Base-by-base conservation (phyloP, 148 eudicot species). In the Persicaria tinctoria region DNA sequence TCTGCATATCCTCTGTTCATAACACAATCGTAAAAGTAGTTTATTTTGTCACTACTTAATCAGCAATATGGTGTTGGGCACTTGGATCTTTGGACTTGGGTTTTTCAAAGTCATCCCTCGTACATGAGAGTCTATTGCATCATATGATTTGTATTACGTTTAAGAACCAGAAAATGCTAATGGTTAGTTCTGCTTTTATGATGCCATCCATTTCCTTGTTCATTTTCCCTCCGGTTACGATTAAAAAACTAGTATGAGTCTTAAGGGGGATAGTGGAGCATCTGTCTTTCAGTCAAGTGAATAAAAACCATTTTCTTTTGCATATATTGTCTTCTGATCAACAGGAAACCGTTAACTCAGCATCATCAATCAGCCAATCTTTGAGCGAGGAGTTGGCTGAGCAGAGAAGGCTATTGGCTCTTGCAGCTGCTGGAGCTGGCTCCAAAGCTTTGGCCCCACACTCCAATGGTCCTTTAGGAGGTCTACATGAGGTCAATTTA, bases 291-390 rank as follows among this genome's bases (percentile, higher is more conserved):
- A 3, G 41, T 8, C 27, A 20, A 60, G 41, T 38, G 68, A 41
- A 44, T 66, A 41, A 13, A 13, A 1, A 0, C 44, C 13, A 41
- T 66, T 66, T 14, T 66, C 18, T 66, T 66, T 66, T 66, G 44
- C 48, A 38, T 41, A 12, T 66, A 6, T 41, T 14, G 12, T 41
- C n/a, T 66, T 66, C 5, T 38, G 46, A 6, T 41, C 5, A 44
- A 73, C 84, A 96, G 99, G 99, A 92, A 68, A 85, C 93, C 46
- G 82, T 96, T 50, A 89, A 80, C 84, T 89, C 97, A 51, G 97
- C 93, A 70, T 86, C 97, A 56, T 88, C 99, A 14, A 60, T 96
- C 72, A 84, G 91, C 64, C 96, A 88, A 80, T 83, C 86, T 51
- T 80, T 96, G 81, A 88, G 87, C 46, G 85, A 80, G 75, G 99